Base-by-base conservation (phyloP, 371 early-diverging fungal species). In the Syncephalastrum sp. region DNA sequence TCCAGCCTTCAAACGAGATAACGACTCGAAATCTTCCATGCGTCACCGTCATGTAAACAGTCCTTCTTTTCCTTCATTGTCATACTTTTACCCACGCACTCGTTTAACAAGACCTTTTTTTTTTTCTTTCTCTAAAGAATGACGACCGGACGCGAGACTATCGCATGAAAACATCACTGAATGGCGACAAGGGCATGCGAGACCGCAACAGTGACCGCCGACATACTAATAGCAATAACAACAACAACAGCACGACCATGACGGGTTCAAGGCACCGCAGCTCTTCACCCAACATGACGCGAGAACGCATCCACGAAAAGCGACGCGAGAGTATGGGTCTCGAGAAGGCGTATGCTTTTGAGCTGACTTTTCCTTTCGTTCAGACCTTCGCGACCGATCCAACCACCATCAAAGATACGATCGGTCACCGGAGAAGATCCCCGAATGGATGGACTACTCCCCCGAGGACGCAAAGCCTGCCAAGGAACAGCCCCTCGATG, bases 371-470 rank as follows among this genome's bases (percentile, higher is more conserved):
- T 44, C 1, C 43, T 13, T 16, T 43, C 54, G 33, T 24, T 14
- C 54, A 44, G 17, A 19, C 43, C 54, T 12, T 24, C 19, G 51
- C 16, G 27, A 24, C 51, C 19, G 51, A 29, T 15, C 7, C 15
- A 16, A 46, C 47, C 47, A 27, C 10, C 13, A 56, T 38, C 27
- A 45, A 42, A 41, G 57, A 57, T 43, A 21, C 15, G 23, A 56
- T 15, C 47, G 56, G 5, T 6, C 50, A 25, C 49, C 59, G 1
- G 79, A 79, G 53, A 66, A 75, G 62, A 59, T 82, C 3, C 86
- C 86, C 19, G 84, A 86, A 61, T 86, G 86, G 86, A 79, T 86
- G 83, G 83, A 81, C 67, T 84, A 86, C 59, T 80, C 71, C 25
- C 84, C 86, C 12, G 81, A 81, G 42, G 51, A 61, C 14, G 74